Conservation (phyloP, 192 early-diverging fungal species). For the Helicostylum pulchrum region DNA sequence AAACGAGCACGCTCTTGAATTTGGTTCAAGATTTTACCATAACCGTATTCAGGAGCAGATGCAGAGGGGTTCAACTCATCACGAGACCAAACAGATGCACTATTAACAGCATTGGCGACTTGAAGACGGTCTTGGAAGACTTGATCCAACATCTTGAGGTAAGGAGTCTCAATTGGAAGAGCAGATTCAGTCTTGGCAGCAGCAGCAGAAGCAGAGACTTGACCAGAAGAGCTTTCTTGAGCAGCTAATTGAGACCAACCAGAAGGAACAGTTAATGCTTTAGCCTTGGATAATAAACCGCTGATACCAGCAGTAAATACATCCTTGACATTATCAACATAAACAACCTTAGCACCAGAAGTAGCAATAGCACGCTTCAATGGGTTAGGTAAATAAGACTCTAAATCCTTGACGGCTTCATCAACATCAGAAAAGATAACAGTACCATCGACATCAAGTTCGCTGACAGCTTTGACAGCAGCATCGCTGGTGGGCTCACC, state of each 20-base stretch:
- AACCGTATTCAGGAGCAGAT: slow-evolving; percentile 85
- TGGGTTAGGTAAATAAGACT: not conserved
- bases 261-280: not conserved
- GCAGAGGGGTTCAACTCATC: slow-evolving; percentile 43
- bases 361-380: slow-evolving; percentile 1
- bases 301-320: slow-evolving; percentile 7
- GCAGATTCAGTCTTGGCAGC: slow-evolving; percentile 18
- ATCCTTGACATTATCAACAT: not conserved
- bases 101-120: slow-evolving; percentile 75
- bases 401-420: not conserved
- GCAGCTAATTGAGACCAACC: slow-evolving; percentile 4
- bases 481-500: too few relatives aligned
- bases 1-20: slow-evolving; percentile 68
- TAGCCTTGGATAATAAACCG: not conserved
- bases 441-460: too few relatives aligned
- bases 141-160: slow-evolving; percentile 77
- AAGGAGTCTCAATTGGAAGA: slow-evolving; percentile 63
- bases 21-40: slow-evolving; percentile 70
- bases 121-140: slow-evolving; percentile 72
- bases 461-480: too few relatives aligned
- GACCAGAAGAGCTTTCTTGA: not conserved
- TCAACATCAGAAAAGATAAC: too few relatives aligned
- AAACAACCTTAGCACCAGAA: slow-evolving; percentile 3
- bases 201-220: slow-evolving; percentile 20
- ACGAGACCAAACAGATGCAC: slow-evolving; percentile 69